These are phyloP conservation scores for Neoarthrinium moseri DNA, from an alignment of 2,329 filamentous ascomycete genomes.

Conservation along the genomic window DNA sequence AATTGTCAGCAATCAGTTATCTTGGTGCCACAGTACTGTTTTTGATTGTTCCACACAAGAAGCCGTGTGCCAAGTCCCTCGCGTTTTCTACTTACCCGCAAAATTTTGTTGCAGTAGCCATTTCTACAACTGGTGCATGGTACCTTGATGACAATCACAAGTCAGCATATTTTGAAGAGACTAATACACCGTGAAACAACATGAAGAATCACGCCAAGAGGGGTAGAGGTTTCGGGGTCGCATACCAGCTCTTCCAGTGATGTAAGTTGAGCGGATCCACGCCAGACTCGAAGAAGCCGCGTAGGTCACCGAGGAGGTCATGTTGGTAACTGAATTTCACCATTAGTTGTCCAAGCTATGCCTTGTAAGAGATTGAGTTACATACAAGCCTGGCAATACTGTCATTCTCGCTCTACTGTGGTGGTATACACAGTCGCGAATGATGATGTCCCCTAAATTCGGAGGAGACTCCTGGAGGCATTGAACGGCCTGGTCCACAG, in stretches of 20 bases:
- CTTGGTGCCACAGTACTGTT: not conserved
- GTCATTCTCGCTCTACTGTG: conserved; percentile 53
- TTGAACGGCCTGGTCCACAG: conserved; percentile 37
- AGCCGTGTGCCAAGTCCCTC: too few species aligned
- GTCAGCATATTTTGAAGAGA: too few species aligned
- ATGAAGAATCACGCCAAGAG: too few species aligned
- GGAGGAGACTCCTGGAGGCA: conserved; percentile 45
- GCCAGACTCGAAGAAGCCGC: conserved; percentile 60
- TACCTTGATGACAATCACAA: too few species aligned
- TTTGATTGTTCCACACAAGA: too few species aligned
- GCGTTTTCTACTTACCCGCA: conserved; percentile 43
- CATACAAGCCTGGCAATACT: conserved; percentile 49
- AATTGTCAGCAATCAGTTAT: not conserved
- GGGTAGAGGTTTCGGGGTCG: too few species aligned
- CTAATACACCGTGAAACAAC: too few species aligned
- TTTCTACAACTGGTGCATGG: conserved; percentile 44
- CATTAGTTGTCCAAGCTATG: not conserved
- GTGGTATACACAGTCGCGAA: conserved; percentile 55
- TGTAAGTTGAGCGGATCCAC: conserved; percentile 53
- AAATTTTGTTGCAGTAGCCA: conserved; percentile 46
- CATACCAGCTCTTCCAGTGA: conserved; percentile 57
- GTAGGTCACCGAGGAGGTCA: conserved; percentile 52
- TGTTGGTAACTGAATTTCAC: conserved; percentile 42
- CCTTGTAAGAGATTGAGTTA: not conserved
- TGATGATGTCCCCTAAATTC: conserved; percentile 51